Percentiles rank a stretch among this genome's conserved stretches.
Conservation (phyloP, 2,329 filamentous ascomycete genomes). For the Polychaeton citri region DNA sequence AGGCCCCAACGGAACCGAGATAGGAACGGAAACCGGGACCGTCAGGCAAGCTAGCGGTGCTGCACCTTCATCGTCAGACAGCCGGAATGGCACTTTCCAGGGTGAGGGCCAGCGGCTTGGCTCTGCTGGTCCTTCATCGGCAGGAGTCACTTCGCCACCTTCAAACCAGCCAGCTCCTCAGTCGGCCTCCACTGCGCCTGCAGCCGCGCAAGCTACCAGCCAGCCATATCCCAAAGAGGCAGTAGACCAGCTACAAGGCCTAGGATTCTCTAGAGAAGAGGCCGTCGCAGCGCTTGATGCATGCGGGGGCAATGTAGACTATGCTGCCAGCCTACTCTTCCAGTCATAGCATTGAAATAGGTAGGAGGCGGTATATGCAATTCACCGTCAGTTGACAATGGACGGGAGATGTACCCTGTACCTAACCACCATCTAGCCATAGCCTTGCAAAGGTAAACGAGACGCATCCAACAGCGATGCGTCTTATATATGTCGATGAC, state of each 20-base stretch:
- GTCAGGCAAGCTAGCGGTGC: constrained; percentile 42
- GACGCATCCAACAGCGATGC: no score
- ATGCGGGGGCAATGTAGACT: constrained; percentile 73
- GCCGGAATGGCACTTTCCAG: constrained; percentile 9
- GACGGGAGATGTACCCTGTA: no score
- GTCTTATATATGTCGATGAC: no score
- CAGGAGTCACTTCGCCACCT: constrained; percentile 4
- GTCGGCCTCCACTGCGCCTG: constrained; percentile 6
- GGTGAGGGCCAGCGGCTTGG: constrained; percentile 20
- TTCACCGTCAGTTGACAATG: no score
- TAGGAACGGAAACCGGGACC: constrained; percentile 72
- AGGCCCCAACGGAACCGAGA: constrained; percentile 77
- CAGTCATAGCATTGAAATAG: constrained; percentile 8
- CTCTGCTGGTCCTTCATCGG: constrained; percentile 8
- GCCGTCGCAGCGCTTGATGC: constrained; percentile 72
- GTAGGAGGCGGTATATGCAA: no score
- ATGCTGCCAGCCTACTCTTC: constrained; percentile 71
- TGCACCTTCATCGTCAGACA: constrained; percentile 13
- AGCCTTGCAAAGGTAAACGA: no score
- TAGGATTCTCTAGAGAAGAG: constrained; percentile 65
- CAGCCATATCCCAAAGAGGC: constrained; percentile 43
- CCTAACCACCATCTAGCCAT: no score
- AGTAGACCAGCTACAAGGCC: constrained; percentile 60
- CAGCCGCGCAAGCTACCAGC: constrained; percentile 11
- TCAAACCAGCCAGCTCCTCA: constrained; percentile 6